Evolutionary conservation across 2,329 filamentous ascomycete genomes (phyloP), one percentile per base, ranked within the genome.

Genomic region (Tolypocladium tropicale): DNA sequence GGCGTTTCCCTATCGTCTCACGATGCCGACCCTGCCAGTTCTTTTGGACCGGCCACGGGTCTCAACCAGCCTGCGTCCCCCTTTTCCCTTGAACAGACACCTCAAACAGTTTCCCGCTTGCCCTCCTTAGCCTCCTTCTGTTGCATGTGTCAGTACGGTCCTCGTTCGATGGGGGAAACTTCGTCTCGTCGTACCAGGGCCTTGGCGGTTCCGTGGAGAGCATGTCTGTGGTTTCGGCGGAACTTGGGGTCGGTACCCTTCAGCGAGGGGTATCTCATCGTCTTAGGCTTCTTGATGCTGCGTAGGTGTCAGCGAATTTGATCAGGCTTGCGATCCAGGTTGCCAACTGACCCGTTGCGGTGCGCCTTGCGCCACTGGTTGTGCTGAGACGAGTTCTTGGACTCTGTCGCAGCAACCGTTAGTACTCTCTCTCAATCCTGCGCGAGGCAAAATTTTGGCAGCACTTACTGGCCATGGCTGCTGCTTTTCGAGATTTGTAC

Each of bases 231-330:
- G 85, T 99, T 99, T 81, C 94, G 88, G 78, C 94, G 88, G 85
- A 99, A 99, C 87, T 99, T 99, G 76, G 94, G 92, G 81, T 99
- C 94, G 77, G 90, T 94, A 72, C 94, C 94, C 77, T 96, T 96
- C 73, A 99, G 88, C 69, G 93, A 97, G 66, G 94, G 94, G 83
- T 99, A 99, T 83, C 94, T 86, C 79, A 92, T 86, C 74, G 94
- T 97, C 86, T 96, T 96, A 66, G 94, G 94, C 89, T 96, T 97
- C 89, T 97, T 97, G 86, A 99, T 99, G 81, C 93, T 96, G 75
- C 48, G n/a, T 52, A 34, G 37, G 9, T 55, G 63, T 69, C 46
- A 67, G 59, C 50, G 23, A 48, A 57, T 33, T 21, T 41, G 48
- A 23, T 41, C 54, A 48, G 33, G 30, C 23, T n/a, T 23, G 25